These are phyloP conservation scores for Synchytrium microbalum DNA, from an alignment of 371 early-diverging fungal species.

Conservation along the genomic window DNA sequence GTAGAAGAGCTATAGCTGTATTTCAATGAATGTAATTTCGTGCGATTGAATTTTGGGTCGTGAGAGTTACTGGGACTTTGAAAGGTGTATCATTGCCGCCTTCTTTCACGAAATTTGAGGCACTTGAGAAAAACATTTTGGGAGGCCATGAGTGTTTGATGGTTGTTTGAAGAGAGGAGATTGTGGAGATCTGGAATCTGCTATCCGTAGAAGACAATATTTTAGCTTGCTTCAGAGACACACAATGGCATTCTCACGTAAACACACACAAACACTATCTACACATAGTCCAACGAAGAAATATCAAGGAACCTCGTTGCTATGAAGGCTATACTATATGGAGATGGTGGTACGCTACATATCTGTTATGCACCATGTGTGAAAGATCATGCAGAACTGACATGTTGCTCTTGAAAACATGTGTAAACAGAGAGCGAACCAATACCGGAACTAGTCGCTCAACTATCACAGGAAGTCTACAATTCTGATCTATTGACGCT, in stretches of 20 bases:
- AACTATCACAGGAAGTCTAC: conserved; percentile 91
- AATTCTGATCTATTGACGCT: conserved; percentile 76
- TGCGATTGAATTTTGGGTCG: neutral
- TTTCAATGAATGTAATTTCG: neutral
- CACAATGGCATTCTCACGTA: too few relatives aligned
- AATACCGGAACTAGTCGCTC: conserved; percentile 82
- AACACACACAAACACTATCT: too few relatives aligned
- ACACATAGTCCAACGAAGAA: conserved; percentile 81
- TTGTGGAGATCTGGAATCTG: too few relatives aligned
- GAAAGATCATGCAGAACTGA: conserved; percentile 8
- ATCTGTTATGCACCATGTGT: neutral
- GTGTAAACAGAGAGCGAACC: conserved; percentile 67
- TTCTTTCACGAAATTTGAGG: too few relatives aligned
- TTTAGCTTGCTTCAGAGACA: too few relatives aligned
- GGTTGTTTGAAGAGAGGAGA: too few relatives aligned
- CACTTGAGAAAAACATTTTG: too few relatives aligned
- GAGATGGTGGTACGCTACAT: conserved; percentile 66
- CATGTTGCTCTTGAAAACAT: neutral
- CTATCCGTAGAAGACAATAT: too few relatives aligned
- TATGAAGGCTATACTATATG: conserved; percentile 89
- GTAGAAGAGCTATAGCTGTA: conserved; percentile 11
- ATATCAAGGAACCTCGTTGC: conserved; percentile 82
- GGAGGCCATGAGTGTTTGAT: too few relatives aligned
- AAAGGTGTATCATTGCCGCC: too few relatives aligned
- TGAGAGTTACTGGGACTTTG: conserved; percentile 10